These are phyloP conservation scores for Hygrophorus russula DNA, from an alignment of 768 basidiomycete species.

Conservation along the genomic window DNA sequence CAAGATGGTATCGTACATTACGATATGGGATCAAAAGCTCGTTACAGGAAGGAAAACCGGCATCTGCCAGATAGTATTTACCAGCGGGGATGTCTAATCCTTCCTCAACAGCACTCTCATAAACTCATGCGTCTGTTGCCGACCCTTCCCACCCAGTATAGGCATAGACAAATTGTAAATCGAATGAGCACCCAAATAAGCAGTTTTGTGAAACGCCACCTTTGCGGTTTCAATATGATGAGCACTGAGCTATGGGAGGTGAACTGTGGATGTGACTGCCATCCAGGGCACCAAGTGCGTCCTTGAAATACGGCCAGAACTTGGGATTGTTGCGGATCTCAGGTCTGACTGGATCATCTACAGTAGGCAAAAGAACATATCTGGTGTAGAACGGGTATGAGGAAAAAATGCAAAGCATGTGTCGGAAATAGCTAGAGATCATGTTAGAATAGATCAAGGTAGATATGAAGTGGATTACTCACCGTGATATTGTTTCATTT, in stretches of 20 bases:
- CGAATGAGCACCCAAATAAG: conserved; percentile 23
- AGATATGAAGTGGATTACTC: neutral
- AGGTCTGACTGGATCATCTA: conserved; percentile 8
- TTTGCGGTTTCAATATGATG: conserved; percentile 16
- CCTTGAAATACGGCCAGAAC: conserved; percentile 20
- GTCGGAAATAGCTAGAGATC: conserved; percentile 8
- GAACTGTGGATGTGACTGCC: conserved; percentile 18
- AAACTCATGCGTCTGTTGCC: conserved; percentile 23
- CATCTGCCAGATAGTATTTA: conserved; percentile 25
- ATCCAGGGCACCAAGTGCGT: conserved; percentile 23
- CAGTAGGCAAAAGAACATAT: conserved; percentile 12
- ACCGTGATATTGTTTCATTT: conserved; percentile 13
- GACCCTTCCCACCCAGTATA: conserved; percentile 31
- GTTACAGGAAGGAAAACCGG: conserved; percentile 24
- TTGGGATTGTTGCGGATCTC: conserved; percentile 17
- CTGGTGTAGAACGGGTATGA: conserved; percentile 12
- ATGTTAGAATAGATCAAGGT: neutral
- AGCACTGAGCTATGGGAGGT: no score
- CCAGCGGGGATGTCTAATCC: conserved; percentile 21
- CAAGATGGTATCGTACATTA: conserved; percentile 25
- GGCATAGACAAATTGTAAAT: conserved; percentile 17
- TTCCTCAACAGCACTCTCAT: conserved; percentile 13
- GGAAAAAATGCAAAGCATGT: conserved; percentile 7
- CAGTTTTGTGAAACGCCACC: conserved; percentile 25
- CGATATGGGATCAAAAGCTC: conserved; percentile 25